phyloP scores from a whole-genome alignment of 495 filamentous ascomycete genomes.

The Penicillium mononematosum region DNA sequence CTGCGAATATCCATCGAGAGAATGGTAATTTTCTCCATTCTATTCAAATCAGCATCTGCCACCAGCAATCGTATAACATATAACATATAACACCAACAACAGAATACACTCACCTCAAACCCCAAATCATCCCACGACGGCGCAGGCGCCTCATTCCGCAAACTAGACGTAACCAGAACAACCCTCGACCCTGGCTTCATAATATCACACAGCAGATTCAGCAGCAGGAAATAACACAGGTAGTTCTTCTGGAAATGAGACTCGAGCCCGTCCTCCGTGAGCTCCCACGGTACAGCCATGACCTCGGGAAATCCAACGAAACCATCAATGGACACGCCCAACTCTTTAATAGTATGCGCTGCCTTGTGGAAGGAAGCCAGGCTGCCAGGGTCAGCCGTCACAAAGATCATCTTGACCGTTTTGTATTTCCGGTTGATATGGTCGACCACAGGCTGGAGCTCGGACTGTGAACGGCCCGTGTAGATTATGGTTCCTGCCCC shows the following conservation, averaged over 20 bases:
- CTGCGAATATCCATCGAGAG: constrained; percentile 27
- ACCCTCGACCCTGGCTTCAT: constrained; percentile 15
- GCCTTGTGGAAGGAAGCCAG: constrained; percentile 20
- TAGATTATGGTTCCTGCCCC: constrained; percentile 45
- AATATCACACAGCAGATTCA: constrained; percentile 15
- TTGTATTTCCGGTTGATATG: constrained; percentile 31
- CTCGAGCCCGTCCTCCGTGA: constrained; percentile 24
- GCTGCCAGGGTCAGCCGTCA: constrained; percentile 18
- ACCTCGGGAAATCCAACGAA: constrained; percentile 24
- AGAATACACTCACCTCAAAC: constrained; percentile 17
- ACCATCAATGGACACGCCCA: constrained; percentile 23
- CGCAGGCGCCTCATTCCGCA: constrained; percentile 21
- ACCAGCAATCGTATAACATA: not conserved
- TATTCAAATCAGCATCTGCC: constrained; percentile 5
- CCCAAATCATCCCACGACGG: constrained; percentile 23
- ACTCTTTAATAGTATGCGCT: constrained; percentile 15
- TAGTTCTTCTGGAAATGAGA: constrained; percentile 31
- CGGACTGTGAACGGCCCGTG: constrained; percentile 38
- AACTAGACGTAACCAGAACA: constrained; percentile 25
- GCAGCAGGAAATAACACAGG: constrained; percentile 24
- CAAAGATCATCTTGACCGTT: constrained; percentile 23
- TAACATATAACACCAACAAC: too few species aligned
- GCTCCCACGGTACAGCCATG: constrained; percentile 21
- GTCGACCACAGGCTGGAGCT: constrained; percentile 41
- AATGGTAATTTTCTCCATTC: constrained; percentile 25